phyloP scores from a whole-genome alignment of 768 basidiomycete species.

The Calocybe cyanea region DNA sequence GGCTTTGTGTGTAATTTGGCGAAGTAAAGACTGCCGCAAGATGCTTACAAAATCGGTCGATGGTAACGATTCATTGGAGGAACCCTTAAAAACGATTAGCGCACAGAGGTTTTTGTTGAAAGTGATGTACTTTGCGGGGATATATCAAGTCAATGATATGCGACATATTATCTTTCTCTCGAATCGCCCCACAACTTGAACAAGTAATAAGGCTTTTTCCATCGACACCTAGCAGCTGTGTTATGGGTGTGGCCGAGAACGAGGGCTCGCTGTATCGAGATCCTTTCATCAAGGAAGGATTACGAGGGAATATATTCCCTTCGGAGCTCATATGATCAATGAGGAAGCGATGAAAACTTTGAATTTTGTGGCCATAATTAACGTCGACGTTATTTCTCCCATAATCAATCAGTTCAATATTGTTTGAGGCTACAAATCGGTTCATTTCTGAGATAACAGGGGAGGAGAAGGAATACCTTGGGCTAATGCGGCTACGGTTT shows the following conservation, averaged over 20 bases:
- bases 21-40: conserved; percentile 70
- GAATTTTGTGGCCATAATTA: conserved; percentile 86
- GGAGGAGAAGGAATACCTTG: conserved; percentile 50
- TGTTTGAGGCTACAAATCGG: conserved; percentile 51
- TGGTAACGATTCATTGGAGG: conserved; percentile 32
- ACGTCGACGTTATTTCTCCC: conserved; percentile 70
- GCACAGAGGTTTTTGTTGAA: conserved; percentile 2
- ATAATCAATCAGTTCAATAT: conserved; percentile 87
- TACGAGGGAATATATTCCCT: conserved; percentile 60
- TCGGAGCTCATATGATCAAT: conserved; percentile 80
- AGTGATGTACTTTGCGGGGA: conserved; percentile 65
- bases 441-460: conserved; percentile 3
- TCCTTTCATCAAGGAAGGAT: conserved; percentile 45
- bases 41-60: conserved; percentile 60
- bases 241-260: conserved; percentile 67
- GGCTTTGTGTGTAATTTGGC: conserved; percentile 82
- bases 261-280: conserved; percentile 12
- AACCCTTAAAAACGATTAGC: conserved; percentile 19
- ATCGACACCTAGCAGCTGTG: conserved; percentile 81
- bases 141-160: conserved; percentile 87
- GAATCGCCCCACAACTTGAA: conserved; percentile 62
- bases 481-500: conserved; percentile 84
- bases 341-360: conserved; percentile 92
- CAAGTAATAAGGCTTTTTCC: conserved; percentile 76
- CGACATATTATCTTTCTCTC: conserved; percentile 73